These are phyloP conservation scores for Rhypophila decipiens DNA, from an alignment of 495 filamentous ascomycete genomes.

Conservation along the genomic window DNA sequence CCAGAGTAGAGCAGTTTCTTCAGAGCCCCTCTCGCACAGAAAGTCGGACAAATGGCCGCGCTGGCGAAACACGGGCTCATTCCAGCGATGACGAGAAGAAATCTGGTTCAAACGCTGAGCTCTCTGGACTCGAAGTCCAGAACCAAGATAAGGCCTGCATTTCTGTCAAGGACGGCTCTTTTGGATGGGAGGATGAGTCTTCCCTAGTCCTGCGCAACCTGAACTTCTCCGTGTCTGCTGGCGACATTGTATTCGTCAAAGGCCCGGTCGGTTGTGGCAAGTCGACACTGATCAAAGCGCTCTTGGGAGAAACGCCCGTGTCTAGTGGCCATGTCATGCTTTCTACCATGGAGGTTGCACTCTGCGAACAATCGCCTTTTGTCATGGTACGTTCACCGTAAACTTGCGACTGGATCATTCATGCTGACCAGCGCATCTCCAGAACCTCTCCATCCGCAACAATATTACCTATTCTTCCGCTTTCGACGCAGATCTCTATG, in stretches of 20 bases:
- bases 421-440: too few relatives aligned
- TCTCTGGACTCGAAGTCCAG: too few relatives aligned
- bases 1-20: conserved; percentile 4
- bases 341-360: conserved; percentile 20
- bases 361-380: conserved; percentile 39
- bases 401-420: too few relatives aligned
- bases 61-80: too few relatives aligned
- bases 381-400: too few relatives aligned
- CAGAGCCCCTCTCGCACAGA: too few relatives aligned
- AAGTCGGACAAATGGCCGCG: too few relatives aligned
- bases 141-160: too few relatives aligned
- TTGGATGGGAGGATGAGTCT: conserved; percentile 18
- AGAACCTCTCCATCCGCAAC: conserved; percentile 34
- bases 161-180: conserved; percentile 30
- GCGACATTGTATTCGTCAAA: conserved; percentile 20
- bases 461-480: conserved; percentile 26
- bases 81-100: too few relatives aligned
- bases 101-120: too few relatives aligned
- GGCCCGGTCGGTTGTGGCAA: conserved; percentile 40
- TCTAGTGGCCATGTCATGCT: conserved; percentile 20
- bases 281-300: conserved; percentile 31
- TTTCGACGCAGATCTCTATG: conserved; percentile 38
- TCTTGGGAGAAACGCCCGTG: conserved; percentile 24
- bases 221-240: conserved; percentile 4
- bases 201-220: too few relatives aligned